Base-by-base conservation (phyloP, 169 alveolate species). In the Cryptosporidium viatorum region DNA sequence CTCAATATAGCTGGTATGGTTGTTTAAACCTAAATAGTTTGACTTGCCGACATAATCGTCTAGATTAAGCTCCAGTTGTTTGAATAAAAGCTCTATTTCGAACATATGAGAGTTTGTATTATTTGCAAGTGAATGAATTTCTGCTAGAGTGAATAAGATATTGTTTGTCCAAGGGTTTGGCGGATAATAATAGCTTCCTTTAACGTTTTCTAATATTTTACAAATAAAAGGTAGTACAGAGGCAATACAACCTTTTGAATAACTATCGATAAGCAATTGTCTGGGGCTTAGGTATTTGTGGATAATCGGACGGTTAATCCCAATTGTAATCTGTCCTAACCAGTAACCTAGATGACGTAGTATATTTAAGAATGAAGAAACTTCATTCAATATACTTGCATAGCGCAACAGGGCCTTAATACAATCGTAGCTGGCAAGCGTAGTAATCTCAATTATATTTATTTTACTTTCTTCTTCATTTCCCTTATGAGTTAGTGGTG, bases 81-180 rank as follows among this genome's bases (percentile, higher is more conserved):
- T 95, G 75, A 94, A 95, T 41, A 96, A 86, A 35, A 96, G 95
- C 85, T 96, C 98, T 8, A 96, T 94, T 92, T 96, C 98, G 70
- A 96, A 96, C 85, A 95, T 94, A 41, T 58, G 59, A 43, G 95
- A 86, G 55, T 94, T 94, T 16, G 98, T 93, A 75, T 95, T 95
- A 67, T 35, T 94, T 8, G 74, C 37, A 18, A 95, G 85, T 62
- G 89, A 91, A 80, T 95, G 97, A 43, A 96, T 91, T 92, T 96
- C 98, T 59, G 96, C 96, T 62, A 96, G 91, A 51, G 95, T 87
- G 70, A 91, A 86, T 43, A 96, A 89, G 65, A 95, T 71, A 31
- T 97, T 97, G 43, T 95, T 87, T 23, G 98, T 95, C 98, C 98
- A 96, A 18, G 98, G 98, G 85, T 96, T 96, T n/a, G 98, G 98